Percentiles rank a stretch among this genome's conserved stretches.
phyloP scores from a whole-genome alignment of 179 eudicot genomes.

The Sideroxylon spinosum region DNA sequence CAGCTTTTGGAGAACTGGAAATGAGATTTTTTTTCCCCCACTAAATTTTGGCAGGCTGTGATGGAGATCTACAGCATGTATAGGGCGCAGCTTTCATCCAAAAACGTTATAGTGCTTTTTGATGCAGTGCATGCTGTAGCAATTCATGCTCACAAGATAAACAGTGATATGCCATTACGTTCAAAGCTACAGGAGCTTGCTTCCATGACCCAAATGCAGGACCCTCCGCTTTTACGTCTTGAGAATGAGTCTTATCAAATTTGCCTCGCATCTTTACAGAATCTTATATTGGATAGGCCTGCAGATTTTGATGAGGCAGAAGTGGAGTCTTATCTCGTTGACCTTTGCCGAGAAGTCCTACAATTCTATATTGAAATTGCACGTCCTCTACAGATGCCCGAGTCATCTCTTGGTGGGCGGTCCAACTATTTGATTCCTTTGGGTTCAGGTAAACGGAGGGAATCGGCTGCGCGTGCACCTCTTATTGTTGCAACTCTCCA shows the following conservation, averaged over 20 bases:
- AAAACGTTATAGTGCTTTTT: slow-evolving; percentile 45
- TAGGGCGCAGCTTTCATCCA: slow-evolving; percentile 53
- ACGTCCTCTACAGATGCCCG: slow-evolving; percentile 26
- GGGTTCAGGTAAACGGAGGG: slow-evolving; percentile 73
- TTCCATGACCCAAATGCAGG: slow-evolving; percentile 88
- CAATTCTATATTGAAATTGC: slow-evolving; percentile 63
- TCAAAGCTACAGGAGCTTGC: slow-evolving; percentile 68
- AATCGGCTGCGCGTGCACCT: slow-evolving; percentile 77
- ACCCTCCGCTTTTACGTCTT: slow-evolving; percentile 88
- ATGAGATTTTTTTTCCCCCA: neutral
- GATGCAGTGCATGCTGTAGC: slow-evolving; percentile 70
- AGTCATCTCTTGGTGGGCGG: slow-evolving; percentile 27
- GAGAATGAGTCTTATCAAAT: slow-evolving; percentile 91
- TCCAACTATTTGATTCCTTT: slow-evolving; percentile 61
- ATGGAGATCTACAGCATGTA: slow-evolving; percentile 80
- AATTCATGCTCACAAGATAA: slow-evolving; percentile 78
- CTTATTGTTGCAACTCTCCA: slow-evolving; percentile 81
- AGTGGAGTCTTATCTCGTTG: slow-evolving; percentile 61
- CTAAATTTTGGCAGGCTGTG: slow-evolving; percentile 34
- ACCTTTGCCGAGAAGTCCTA: slow-evolving; percentile 72
- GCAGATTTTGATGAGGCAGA: slow-evolving; percentile 45
- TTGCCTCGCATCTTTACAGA: slow-evolving; percentile 76
- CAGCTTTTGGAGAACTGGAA: neutral
- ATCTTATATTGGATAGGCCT: slow-evolving; percentile 62
- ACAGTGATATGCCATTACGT: slow-evolving; percentile 56